These are phyloP conservation scores for Vinca minor DNA, from an alignment of 257 asterid genomes.

Conservation along the genomic window DNA sequence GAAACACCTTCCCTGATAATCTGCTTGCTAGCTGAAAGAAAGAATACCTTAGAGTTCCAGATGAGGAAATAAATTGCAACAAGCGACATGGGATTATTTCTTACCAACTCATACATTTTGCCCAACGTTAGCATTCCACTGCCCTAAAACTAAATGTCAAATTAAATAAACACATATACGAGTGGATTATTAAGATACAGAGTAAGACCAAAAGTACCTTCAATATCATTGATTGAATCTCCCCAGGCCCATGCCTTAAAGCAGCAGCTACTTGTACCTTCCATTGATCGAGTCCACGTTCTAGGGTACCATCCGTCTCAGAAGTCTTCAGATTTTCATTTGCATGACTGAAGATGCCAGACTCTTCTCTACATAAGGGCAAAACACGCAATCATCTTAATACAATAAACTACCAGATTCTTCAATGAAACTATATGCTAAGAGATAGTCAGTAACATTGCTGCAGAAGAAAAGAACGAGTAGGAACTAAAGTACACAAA, in stretches of 20 bases:
- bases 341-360: slow-evolving; percentile 31
- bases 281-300: slow-evolving; percentile 73
- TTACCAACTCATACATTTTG: slow-evolving; percentile 61
- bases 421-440: neutral
- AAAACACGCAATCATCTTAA: slow-evolving; percentile 7
- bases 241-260: slow-evolving; percentile 62
- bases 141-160: slow-evolving; percentile 41
- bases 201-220: slow-evolving; percentile 46
- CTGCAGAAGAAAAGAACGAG: too few relatives aligned
- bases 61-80: slow-evolving; percentile 12
- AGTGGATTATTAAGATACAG: slow-evolving; percentile 11
- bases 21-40: slow-evolving; percentile 61
- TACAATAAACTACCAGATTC: neutral
- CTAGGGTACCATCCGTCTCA: slow-evolving; percentile 41
- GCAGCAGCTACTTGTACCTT: slow-evolving; percentile 77
- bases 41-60: slow-evolving; percentile 14
- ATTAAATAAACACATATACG: slow-evolving; percentile 13
- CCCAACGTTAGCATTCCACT: slow-evolving; percentile 84
- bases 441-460: neutral
- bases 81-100: slow-evolving; percentile 13
- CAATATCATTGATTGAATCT: slow-evolving; percentile 48
- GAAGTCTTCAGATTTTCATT: slow-evolving; percentile 29
- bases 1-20: slow-evolving; percentile 62
- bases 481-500: too few relatives aligned
- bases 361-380: slow-evolving; percentile 46